A percentile compares a stretch with the other conserved stretches of the same genome.
Conservation (phyloP, 2,329 filamentous ascomycete genomes). For the Botrytis deweyae region DNA sequence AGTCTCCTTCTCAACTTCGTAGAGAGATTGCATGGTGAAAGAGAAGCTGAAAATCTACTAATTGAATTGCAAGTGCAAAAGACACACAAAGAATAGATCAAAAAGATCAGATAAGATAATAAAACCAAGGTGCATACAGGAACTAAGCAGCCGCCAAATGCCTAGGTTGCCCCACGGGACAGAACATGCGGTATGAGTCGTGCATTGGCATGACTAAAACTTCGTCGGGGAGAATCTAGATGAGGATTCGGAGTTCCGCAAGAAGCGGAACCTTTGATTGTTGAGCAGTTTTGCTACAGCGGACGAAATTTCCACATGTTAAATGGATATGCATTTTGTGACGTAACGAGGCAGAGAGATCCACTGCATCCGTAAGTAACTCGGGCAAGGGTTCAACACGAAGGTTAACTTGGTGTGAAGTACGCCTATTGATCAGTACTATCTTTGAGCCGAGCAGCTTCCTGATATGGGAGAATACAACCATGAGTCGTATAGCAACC, state of each 20-base stretch:
- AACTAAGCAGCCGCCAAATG: neutral
- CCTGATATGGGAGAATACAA: neutral
- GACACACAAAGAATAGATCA: neutral
- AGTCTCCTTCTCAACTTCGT: constrained; percentile 13
- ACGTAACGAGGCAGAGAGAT: neutral
- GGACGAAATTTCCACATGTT: neutral
- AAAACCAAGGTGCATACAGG: constrained; percentile 2
- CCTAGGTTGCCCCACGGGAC: neutral
- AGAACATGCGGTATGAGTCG: neutral
- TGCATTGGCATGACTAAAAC: constrained; percentile 12
- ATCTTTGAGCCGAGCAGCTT: neutral
- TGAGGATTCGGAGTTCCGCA: neutral
- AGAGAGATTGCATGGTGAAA: constrained; percentile 16
- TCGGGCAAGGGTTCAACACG: neutral
- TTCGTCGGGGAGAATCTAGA: neutral
- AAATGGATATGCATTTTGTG: neutral
- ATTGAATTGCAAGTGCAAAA: neutral
- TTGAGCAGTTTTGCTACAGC: neutral
- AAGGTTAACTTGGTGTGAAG: neutral
- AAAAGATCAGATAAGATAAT: constrained; percentile 24
- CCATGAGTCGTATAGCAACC: neutral
- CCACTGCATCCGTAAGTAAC: neutral
- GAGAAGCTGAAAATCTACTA: neutral
- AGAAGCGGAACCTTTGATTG: neutral
- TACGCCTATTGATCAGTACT: neutral